Evolutionary conservation across 2,329 filamentous ascomycete species (phyloP), one percentile per base, ranked within the genome.

Genomic region (Fusarium falciforme): DNA sequence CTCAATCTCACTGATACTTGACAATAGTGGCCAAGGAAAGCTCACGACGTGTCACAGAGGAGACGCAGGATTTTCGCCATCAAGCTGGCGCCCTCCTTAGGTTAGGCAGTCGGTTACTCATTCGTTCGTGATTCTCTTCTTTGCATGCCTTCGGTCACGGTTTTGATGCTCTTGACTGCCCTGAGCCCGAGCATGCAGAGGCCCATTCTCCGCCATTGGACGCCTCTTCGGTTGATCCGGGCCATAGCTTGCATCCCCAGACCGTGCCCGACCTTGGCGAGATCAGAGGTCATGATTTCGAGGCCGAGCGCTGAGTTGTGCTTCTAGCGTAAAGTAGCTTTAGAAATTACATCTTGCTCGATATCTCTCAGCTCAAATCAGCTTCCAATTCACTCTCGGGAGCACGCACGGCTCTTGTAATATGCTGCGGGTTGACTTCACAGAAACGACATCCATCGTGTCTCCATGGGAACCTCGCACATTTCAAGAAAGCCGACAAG

Each of bases 221-320:
- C 74, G 72, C 74, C 73, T 68, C 68, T 22, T 72, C 66, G 68
- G 73, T 63, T 70, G 66, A 55, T 40, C 22, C 59, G 49, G 58
- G 65, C 59, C 42, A 63, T 40, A 64, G 64, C 54, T 54, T 71
- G 64, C 58, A 49, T 61, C 55, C 66, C 70, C 64, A 38, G 60
- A 55, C 49, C 47, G 58, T 61, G 38, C 65, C 67, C 54, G 40
- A 36, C 40, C 61, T 65, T 70, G 64, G 67, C 61, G 55, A 35
- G 60, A 52, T 52, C 42, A 62, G 29, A 35, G 59, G 27, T 17
- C 33, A 49, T 36, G 20, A 61, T 16, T 52, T 38, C 44, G 36
- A 27, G 60, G 8, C 60, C 22, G 33, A 52, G 60, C 60, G 44
- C n/a, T 33, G 25, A 60, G 16, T 31, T 42, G 57, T 14, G 22